Base-by-base conservation (phyloP, 495 filamentous ascomycete genomes). In the Cairneyella variabilis region DNA sequence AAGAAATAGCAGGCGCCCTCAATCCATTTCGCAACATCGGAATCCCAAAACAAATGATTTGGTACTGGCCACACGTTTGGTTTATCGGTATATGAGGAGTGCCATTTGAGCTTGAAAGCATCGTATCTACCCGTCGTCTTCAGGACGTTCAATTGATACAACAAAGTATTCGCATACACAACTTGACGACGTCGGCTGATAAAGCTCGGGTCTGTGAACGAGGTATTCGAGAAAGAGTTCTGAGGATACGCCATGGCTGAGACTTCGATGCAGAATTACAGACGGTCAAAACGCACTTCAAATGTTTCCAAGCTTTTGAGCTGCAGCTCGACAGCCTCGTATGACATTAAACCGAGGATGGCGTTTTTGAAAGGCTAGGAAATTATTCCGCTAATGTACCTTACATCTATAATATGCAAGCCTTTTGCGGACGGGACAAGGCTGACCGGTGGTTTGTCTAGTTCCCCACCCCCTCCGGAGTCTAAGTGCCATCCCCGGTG, bases 1-100 rank as follows among this genome's bases (percentile, higher is more conserved):
- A 80, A 64, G 48, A 83, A 70, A 40, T 83, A 83, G 53, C 76
- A 81, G 1, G 80, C 79, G 5, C 76, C 77, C 63, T 83, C 80
- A 37, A 83, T 76, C 75, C 77, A 82, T 60, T 83, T 83, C 4
- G 74, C 77, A 11, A 83, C 67, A 62, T 83, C 80, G 25, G 76
- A 79, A 54, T 83, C 80, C 78, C 77, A 83, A 59, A 82, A 82
- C 36, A 76, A 65, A 39, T 78, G 77, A 27, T 73, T 71, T 0
- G 77, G 76, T 25, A 78, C 64, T 0, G 79, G 79, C 71, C 74
- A 80, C 9, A 70, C 59, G 0, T 66, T 68, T 8, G 68, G 67
- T 48, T 69, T 66, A 30, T 78, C 70, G n/a, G 64, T 64, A 56
- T 82, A 80, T 22, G 63, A 63, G 1, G 73, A 69, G 47, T 80